Conservation (phyloP, 2,329 filamentous ascomycete species). For the Fusarium sp. region DNA sequence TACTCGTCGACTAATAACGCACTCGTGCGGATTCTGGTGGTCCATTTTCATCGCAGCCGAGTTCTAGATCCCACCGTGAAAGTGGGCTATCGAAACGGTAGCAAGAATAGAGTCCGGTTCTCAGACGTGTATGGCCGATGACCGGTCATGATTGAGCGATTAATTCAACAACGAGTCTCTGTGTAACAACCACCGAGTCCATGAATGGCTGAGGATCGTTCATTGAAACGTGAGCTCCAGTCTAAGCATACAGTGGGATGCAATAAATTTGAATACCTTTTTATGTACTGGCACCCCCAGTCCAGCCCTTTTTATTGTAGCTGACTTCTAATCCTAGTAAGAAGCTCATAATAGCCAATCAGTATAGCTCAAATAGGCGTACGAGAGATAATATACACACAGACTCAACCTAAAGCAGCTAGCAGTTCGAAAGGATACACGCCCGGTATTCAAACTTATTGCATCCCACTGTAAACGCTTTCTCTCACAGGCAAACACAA, state of each 20-base stretch:
- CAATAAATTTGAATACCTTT: too few relatives aligned
- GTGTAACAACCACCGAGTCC: slow-evolving; percentile 8
- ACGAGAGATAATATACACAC: too few relatives aligned
- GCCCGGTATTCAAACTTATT: too few relatives aligned
- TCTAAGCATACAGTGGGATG: too few relatives aligned
- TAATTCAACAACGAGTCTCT: slow-evolving; percentile 25
- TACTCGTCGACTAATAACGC: slow-evolving; percentile 33
- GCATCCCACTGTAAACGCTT: too few relatives aligned
- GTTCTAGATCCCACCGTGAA: slow-evolving; percentile 36
- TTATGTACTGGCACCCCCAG: too few relatives aligned
- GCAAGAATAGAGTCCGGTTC: slow-evolving; percentile 4
- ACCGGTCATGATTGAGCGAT: slow-evolving; percentile 33
- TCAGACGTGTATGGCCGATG: slow-evolving; percentile 25
- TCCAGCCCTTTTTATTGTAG: too few relatives aligned
- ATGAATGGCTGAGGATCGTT: slow-evolving; percentile 15
- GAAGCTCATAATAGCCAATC: too few relatives aligned
- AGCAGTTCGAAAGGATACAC: too few relatives aligned
- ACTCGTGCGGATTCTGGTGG: slow-evolving; percentile 35
- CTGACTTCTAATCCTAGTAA: too few relatives aligned
- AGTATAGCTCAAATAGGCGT: too few relatives aligned
- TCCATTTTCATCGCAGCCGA: slow-evolving; percentile 31
- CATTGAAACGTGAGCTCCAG: slow-evolving; percentile 5
- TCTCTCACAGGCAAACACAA: slow-evolving; percentile 11
- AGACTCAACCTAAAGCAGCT: too few relatives aligned
- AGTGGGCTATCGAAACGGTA: slow-evolving; percentile 27